Evolutionary conservation across 345 rosid species (phyloP).

Genomic region (Hibiscus trionum): DNA sequence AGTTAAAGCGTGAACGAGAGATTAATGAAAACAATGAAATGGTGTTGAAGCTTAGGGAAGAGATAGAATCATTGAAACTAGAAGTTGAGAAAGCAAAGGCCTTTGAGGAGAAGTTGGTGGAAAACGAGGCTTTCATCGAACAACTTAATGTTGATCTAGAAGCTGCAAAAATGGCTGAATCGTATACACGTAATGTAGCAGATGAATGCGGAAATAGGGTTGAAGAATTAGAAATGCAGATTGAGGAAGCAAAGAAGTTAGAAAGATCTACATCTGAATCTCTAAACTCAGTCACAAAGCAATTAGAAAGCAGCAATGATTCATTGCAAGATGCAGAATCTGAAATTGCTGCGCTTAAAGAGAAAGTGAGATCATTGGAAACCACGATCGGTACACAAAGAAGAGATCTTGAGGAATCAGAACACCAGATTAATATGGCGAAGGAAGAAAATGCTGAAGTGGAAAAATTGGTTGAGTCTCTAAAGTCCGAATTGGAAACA

Average conservation of each 20-base stretch:
- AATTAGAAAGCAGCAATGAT: no score
- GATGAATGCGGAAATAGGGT: constrained; percentile 65
- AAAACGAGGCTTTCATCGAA: constrained; percentile 50
- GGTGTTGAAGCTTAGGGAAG: constrained; percentile 40
- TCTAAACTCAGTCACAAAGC: no score
- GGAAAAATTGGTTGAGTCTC: no score
- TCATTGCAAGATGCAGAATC: no score
- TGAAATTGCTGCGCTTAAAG: no score
- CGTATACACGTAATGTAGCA: constrained; percentile 54
- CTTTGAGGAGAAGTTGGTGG: constrained; percentile 45
- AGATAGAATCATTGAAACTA: constrained; percentile 46
- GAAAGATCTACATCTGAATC: constrained; percentile 10
- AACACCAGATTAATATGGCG: no score
- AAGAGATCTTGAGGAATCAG: no score
- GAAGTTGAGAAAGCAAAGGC: constrained; percentile 52
- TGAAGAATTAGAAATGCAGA: constrained; percentile 52
- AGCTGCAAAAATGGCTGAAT: constrained; percentile 82
- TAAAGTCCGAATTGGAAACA: no score
- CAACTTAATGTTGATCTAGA: constrained; percentile 77
- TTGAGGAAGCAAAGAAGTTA: constrained; percentile 55
- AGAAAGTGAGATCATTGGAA: no score
- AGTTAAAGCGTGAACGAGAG: constrained; percentile 54
- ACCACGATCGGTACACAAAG: no score
- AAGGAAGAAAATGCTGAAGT: no score
- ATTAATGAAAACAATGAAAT: constrained; percentile 33